phyloP scores from a whole-genome alignment of 768 basidiomycete genomes.

The Tulasnella sp. region DNA sequence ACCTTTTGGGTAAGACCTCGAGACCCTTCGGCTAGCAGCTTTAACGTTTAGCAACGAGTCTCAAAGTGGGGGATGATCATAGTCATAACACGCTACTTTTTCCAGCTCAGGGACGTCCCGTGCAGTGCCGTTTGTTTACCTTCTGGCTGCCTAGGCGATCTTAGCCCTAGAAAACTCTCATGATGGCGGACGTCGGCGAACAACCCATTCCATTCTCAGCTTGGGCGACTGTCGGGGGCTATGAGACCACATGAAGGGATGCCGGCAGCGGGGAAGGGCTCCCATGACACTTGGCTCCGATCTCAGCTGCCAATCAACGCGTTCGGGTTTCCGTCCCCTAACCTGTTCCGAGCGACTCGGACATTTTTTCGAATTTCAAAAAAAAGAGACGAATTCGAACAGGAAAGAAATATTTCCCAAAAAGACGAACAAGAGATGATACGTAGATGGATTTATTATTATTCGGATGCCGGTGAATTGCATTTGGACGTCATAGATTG shows the following conservation, averaged over 20 bases:
- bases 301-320: neutral
- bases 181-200: neutral
- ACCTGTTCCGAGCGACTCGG: neutral
- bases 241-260: constrained; percentile 3
- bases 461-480: neutral
- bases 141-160: constrained; percentile 9
- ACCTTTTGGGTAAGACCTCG: neutral
- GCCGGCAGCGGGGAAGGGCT: neutral
- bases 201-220: too few species aligned
- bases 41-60: neutral
- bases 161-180: neutral
- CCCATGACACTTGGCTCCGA: neutral
- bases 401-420: too few species aligned
- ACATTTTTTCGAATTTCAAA: neutral
- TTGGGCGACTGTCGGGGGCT: too few species aligned
- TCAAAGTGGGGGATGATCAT: neutral
- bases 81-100: neutral
- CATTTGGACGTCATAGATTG: neutral
- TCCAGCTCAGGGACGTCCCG: neutral
- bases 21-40: constrained; percentile 7
- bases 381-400: too few species aligned
- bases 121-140: neutral
- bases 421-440: neutral
- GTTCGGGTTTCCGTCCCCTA: too few species aligned
- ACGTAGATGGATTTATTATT: neutral